Evolutionary conservation across 805 yeast genomes (phyloP).

Genomic region (Lipomyces mesembrius): DNA sequence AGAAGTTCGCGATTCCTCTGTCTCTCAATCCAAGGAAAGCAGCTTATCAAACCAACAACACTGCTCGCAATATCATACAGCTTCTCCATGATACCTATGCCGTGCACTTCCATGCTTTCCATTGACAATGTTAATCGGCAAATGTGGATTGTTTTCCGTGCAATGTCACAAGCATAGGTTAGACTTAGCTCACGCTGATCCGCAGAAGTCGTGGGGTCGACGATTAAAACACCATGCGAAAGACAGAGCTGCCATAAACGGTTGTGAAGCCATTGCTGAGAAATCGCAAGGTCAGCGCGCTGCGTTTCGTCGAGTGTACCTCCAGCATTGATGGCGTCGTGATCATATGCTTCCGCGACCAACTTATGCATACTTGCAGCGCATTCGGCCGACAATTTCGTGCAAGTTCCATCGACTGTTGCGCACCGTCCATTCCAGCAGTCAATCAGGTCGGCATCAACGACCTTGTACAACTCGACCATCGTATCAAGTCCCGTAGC

Average conservation of each 20-base stretch:
- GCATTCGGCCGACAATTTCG: slow-evolving; percentile 12
- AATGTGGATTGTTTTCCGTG: slow-evolving; percentile 12
- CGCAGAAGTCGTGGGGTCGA: no score
- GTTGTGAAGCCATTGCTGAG: slow-evolving; percentile 27
- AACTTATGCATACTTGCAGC: slow-evolving; percentile 2
- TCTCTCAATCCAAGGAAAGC: slow-evolving; percentile 6
- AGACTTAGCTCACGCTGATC: slow-evolving; percentile 8
- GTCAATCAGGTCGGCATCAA: slow-evolving; percentile 16
- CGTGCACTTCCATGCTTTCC: slow-evolving; percentile 24
- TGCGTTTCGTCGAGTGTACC: slow-evolving; percentile 8
- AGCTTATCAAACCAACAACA: slow-evolving; percentile 1
- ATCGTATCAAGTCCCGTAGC: slow-evolving; percentile 5
- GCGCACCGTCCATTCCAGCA: slow-evolving; percentile 21
- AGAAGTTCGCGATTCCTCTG: background rate
- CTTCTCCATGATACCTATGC: slow-evolving; percentile 28
- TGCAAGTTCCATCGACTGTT: background rate
- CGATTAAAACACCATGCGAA: slow-evolving; percentile 11
- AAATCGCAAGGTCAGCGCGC: slow-evolving; percentile 14
- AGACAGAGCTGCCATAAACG: slow-evolving; percentile 24
- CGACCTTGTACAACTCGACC: slow-evolving; percentile 12
- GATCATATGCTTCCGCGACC: slow-evolving; percentile 4
- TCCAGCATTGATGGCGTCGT: background rate
- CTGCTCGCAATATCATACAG: slow-evolving; percentile 23
- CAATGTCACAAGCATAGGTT: slow-evolving; percentile 15
- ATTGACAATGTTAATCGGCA: slow-evolving; percentile 9